Percentiles rank a stretch among this genome's conserved stretches.
phyloP scores from a whole-genome alignment of 164 flowering plant genomes.

The Piper betle region DNA sequence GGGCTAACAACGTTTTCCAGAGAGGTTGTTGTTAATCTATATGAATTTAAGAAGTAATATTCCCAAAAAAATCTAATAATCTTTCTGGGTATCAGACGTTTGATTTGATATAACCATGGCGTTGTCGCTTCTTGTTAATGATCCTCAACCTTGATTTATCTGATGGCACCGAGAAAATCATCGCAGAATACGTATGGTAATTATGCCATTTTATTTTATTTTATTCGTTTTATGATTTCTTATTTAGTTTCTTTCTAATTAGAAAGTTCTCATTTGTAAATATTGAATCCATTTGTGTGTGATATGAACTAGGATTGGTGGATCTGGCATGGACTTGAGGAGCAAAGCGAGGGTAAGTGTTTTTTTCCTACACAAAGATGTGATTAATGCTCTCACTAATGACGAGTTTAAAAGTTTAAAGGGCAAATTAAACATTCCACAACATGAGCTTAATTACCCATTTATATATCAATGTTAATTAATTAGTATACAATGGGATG shows the following conservation, averaged over 20 bases:
- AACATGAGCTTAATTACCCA: no score
- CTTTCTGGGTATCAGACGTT: neutral
- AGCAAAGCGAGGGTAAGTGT: conserved; percentile 53
- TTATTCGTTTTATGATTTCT: no score
- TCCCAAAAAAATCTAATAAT: neutral
- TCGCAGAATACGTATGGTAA: conserved; percentile 81
- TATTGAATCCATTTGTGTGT: neutral
- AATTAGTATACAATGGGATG: no score
- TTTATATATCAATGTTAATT: no score
- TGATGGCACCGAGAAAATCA: conserved; percentile 39
- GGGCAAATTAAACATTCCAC: no score
- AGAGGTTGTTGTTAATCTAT: no score
- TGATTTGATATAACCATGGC: no score
- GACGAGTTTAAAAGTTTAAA: no score
- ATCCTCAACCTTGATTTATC: conserved; percentile 63
- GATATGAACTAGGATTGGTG: conserved; percentile 39
- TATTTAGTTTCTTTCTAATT: no score
- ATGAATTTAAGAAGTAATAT: no score
- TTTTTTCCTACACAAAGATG: neutral
- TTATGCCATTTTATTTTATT: neutral
- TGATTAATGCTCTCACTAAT: no score
- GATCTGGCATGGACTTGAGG: conserved; percentile 55
- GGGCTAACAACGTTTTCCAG: no score
- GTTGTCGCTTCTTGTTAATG: conserved; percentile 43
- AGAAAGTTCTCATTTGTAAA: neutral